Evolutionary conservation across 2,329 filamentous ascomycete species (phyloP).

Genomic region (Blastomyces percursus): DNA sequence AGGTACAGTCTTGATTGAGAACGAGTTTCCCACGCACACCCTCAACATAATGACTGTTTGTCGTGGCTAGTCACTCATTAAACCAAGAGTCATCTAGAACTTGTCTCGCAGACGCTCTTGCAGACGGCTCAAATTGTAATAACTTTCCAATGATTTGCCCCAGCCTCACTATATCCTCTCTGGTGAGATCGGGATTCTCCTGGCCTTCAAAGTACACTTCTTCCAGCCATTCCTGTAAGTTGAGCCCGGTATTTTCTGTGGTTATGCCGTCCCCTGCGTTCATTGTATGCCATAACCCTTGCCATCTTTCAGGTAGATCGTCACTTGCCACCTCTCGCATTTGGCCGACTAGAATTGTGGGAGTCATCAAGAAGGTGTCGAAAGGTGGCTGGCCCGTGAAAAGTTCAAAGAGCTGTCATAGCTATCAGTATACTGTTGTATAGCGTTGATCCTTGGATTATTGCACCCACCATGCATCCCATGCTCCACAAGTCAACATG

Average conservation of each 20-base stretch:
- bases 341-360: conserved; percentile 24
- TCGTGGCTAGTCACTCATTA: neutral
- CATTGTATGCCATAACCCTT: conserved; percentile 21
- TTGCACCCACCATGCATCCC: conserved; percentile 29
- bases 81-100: conserved; percentile 21
- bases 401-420: conserved; percentile 29
- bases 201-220: conserved; percentile 29
- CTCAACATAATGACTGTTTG: conserved; percentile 1
- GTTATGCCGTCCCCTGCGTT: conserved; percentile 4
- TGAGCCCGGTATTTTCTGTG: conserved; percentile 14
- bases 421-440: neutral
- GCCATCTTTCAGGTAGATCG: conserved; percentile 28
- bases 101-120: conserved; percentile 19
- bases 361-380: conserved; percentile 27
- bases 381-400: conserved; percentile 31
- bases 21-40: no score
- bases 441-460: no score
- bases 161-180: conserved; percentile 19
- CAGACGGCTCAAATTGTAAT: conserved; percentile 13
- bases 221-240: conserved; percentile 29
- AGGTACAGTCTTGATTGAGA: no score
- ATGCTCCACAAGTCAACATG: conserved; percentile 31
- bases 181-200: conserved; percentile 14
- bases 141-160: conserved; percentile 16
- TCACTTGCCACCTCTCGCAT: conserved; percentile 29